Evolutionary conservation across 352 stramenopile genomes (phyloP), one percentile per base, ranked within the genome.

Genomic region (Pythium rhizo-oryzae): DNA sequence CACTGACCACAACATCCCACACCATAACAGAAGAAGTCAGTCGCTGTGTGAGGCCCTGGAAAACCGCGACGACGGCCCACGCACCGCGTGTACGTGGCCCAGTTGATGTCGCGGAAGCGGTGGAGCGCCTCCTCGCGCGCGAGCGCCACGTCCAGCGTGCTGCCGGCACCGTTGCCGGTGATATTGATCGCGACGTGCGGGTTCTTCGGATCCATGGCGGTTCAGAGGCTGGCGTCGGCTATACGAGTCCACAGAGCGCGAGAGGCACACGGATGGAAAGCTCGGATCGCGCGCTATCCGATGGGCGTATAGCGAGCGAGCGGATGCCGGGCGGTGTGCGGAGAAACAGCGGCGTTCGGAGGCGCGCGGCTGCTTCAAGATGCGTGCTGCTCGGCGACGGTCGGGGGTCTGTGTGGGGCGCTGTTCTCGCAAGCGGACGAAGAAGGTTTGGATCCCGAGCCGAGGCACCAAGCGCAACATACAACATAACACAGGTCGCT

Each of bases 41-140:
- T 57, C 51, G 0, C n/a, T 44, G 16, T 59, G 1, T 13, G 1
- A 4, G 8, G n/a, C 8, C 13, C 13, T 15, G 35, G 35, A 15
- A 41, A 11, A 41, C 35, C 35, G 13, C 8, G 11, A 25, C 44
- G 6, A 30, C 13, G 2, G 43, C 6, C 15, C 15, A 8, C 69
- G 3, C 75, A 94, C 86, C 88, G 86, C 62, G 88, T 94, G 76
- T 96, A 96, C 23, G 86, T 94, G 58, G 82, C 86, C 88, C 88
- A 96, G 72, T 96, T 96, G 70, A 96, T 96, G 70, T 96, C 88
- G 57, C 88, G 85, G 76, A 96, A 96, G 68, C 87, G 87, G 65
- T 92, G 78, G 54, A 96, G 74, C 65, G 88, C 88, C 72, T 96
- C 87, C 71, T 96, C 88, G 23, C 88, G 75, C 24, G 85, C 84